Evolutionary conservation across 345 rosid genomes (phyloP), one percentile per base, ranked within the genome.

Genomic region (Melastoma malabathricum): DNA sequence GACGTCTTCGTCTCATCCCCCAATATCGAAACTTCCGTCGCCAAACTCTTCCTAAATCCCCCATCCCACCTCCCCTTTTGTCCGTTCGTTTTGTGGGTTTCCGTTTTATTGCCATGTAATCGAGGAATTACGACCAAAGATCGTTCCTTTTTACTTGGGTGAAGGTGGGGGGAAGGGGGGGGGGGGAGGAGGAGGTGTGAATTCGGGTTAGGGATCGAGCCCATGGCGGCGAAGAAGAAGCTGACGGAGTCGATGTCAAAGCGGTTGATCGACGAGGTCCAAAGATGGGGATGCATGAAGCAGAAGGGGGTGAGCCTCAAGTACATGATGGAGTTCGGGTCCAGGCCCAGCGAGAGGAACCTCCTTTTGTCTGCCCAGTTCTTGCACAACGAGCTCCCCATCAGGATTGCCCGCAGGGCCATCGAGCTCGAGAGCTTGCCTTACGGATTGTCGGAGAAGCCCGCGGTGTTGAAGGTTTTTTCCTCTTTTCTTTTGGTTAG

Each of bases 281-380:
- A 66, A 34, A 66, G 73, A 51, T 84, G 95, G 95, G 94, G 97
- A 3, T 60, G 86, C 77, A 79, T 87, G 99, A 84, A 88, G 71
- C 97, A 73, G 66, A 84, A 84, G 0, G 97, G 99, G 27, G 95
- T 92, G 4, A 85, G 90, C 55, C 68, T 87, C 50, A 70, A 88
- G 67, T 84, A 84, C 66, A 92, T 88, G 99, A 84, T 92, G 97
- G 90, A 92, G 51, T 92, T 87, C 50, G 95, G 95, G 45, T 80
- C 93, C 8, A 65, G 44, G 10, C 95, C 97, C 5, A 79, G 80
- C 3, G 72, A 72, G 38, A 71, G 61, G 15, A 92, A 79, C 59
- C 63, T 92, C 59, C 51, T 93, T 59, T 68, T 93, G 17, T 79
- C 94, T 0, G 95, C 93, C 47, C 93, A 84, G 67, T 92, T 87